These are phyloP conservation scores for Inonotus obliquus DNA, from an alignment of 1,284 basidiomycete species.

Conservation along the genomic window DNA sequence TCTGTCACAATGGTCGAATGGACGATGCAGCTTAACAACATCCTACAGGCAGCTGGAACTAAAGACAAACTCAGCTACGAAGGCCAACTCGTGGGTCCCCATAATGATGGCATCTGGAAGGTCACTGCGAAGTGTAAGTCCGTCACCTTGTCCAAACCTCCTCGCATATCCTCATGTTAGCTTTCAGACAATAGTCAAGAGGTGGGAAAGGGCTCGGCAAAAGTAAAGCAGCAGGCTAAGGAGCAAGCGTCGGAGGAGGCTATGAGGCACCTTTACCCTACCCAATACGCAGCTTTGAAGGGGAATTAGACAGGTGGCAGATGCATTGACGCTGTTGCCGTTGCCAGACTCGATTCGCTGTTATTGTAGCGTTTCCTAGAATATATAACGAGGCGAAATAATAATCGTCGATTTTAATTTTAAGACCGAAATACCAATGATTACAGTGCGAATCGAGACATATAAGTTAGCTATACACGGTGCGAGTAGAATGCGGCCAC, in stretches of 20 bases:
- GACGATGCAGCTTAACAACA: constrained; percentile 11
- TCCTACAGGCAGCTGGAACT: background rate
- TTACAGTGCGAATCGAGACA: too few relatives aligned
- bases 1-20: constrained; percentile 4
- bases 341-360: background rate
- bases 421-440: too few relatives aligned
- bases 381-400: background rate
- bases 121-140: background rate
- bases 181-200: background rate
- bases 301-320: background rate
- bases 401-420: too few relatives aligned
- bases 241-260: constrained; percentile 3
- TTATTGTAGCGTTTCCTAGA: background rate
- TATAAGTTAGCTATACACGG: too few relatives aligned
- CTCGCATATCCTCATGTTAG: background rate
- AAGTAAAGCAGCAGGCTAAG: background rate
- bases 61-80: background rate
- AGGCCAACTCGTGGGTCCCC: background rate
- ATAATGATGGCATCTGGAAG: constrained; percentile 2
- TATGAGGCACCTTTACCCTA: background rate
- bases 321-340: background rate
- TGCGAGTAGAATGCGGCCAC: too few relatives aligned
- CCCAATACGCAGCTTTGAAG: background rate
- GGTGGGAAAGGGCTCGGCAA: background rate
- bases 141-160: background rate